Conservation (phyloP, 116 monocot genomes). For the Zostera marina region DNA sequence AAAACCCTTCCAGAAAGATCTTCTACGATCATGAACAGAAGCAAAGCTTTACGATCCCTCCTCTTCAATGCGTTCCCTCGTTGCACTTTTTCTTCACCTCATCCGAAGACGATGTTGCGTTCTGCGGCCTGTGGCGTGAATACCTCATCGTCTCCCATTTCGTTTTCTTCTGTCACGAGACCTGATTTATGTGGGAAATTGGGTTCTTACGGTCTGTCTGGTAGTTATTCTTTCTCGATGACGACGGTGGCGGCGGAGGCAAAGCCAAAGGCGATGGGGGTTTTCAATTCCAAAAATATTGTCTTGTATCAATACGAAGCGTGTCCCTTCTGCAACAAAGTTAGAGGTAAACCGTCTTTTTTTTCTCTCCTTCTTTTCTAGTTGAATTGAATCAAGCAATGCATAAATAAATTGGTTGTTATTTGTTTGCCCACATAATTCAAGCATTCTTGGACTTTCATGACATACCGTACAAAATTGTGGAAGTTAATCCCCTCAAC, state of each 20-base stretch:
- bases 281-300: constrained; percentile 43
- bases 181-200: constrained; percentile 2
- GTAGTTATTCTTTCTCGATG: constrained; percentile 51
- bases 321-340: constrained; percentile 98
- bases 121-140: neutral
- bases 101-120: constrained; percentile 1
- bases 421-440: neutral
- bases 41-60: constrained; percentile 2
- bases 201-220: constrained; percentile 34
- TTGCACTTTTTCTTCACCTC: constrained; percentile 3
- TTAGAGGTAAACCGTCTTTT: constrained; percentile 47
- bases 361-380: neutral
- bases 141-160: neutral
- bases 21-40: neutral
- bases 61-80: neutral
- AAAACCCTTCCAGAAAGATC: no score
- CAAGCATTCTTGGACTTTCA: constrained; percentile 87
- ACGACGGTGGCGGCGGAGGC: constrained; percentile 27
- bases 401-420: no score
- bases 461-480: constrained; percentile 82
- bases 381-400: neutral
- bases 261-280: constrained; percentile 49
- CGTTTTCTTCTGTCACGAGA: neutral
- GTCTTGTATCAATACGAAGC: constrained; percentile 92
- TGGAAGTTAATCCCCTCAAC: constrained; percentile 75